These are phyloP conservation scores for Mycena alexandri DNA, from an alignment of 768 basidiomycete genomes.

Conservation along the genomic window DNA sequence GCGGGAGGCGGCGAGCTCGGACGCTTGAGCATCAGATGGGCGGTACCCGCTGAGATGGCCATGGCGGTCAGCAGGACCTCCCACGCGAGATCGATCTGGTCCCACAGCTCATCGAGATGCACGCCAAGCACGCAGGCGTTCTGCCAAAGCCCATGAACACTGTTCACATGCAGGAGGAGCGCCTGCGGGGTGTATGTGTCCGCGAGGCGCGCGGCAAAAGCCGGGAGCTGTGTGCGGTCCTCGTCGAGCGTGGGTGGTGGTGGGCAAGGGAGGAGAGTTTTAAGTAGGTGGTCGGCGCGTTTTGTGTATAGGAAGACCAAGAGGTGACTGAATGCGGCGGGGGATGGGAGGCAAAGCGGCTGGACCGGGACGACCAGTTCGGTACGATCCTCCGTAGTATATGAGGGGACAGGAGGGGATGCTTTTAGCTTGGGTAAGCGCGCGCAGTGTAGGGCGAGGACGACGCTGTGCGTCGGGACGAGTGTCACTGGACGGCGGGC, in stretches of 20 bases:
- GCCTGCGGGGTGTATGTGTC: constrained; percentile 57
- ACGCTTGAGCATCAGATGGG: constrained; percentile 35
- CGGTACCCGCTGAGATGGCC: constrained; percentile 59
- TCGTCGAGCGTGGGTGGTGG: constrained; percentile 47
- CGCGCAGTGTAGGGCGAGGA: constrained; percentile 65
- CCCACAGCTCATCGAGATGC: constrained; percentile 75
- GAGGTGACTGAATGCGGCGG: constrained; percentile 58
- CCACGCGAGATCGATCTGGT: constrained; percentile 76
- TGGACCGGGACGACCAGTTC: constrained; percentile 63
- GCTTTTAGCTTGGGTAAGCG: constrained; percentile 58
- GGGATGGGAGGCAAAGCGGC: constrained; percentile 64
- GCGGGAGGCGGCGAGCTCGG: constrained; percentile 17
- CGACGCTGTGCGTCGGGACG: constrained; percentile 64
- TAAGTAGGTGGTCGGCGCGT: constrained; percentile 56
- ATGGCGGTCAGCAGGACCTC: constrained; percentile 73
- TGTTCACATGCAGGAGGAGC: constrained; percentile 61
- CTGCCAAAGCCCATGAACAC: constrained; percentile 77
- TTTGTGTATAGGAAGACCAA: constrained; percentile 67
- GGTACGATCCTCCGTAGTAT: constrained; percentile 45
- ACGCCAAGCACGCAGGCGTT: constrained; percentile 80
- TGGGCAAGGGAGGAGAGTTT: constrained; percentile 53
- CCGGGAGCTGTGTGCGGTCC: constrained; percentile 35
- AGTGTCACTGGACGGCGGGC: constrained; percentile 45
- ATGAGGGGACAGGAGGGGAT: constrained; percentile 43
- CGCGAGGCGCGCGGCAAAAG: constrained; percentile 52